These are phyloP conservation scores for Aspergillus bombycis DNA, from an alignment of 2,329 filamentous ascomycete genomes.

Conservation along the genomic window DNA sequence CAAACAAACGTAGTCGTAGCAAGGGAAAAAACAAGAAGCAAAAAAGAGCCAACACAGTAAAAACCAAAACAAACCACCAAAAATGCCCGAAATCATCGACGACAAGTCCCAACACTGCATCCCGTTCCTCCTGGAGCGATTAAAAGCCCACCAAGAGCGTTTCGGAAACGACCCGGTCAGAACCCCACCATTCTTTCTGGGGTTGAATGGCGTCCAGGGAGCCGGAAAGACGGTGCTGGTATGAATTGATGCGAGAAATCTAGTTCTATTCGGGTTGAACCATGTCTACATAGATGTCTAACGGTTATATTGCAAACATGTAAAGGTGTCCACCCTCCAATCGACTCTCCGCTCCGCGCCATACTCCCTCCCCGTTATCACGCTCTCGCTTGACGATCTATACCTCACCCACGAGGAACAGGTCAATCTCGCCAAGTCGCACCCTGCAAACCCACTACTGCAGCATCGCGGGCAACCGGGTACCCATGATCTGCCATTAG, in stretches of 20 bases:
- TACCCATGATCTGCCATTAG: constrained; percentile 75
- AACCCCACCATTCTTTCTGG: constrained; percentile 75
- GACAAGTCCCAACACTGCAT: constrained; percentile 79
- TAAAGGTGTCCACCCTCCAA: constrained; percentile 64
- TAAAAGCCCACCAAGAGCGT: constrained; percentile 55
- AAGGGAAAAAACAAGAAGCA: not conserved
- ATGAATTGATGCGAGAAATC: constrained; percentile 14
- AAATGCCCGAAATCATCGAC: constrained; percentile 64
- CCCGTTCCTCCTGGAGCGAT: constrained; percentile 70
- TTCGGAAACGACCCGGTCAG: constrained; percentile 37
- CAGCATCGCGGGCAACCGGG: constrained; percentile 83
- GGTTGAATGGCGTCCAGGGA: constrained; percentile 88
- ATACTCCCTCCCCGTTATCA: constrained; percentile 65
- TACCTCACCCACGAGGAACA: constrained; percentile 77
- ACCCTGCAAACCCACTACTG: constrained; percentile 74
- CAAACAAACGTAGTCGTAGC: not conserved
- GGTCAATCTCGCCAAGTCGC: constrained; percentile 62
- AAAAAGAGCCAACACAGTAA: not conserved
- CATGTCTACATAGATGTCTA: not conserved
- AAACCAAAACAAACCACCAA: constrained; percentile 4
- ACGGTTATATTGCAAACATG: constrained; percentile 1
- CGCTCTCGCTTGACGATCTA: constrained; percentile 86
- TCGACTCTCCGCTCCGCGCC: constrained; percentile 60
- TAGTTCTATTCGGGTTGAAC: no score
- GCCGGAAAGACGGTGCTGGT: constrained; percentile 90